Conservation (phyloP, 179 eudicot species). For the Monotropa hypopitys region DNA sequence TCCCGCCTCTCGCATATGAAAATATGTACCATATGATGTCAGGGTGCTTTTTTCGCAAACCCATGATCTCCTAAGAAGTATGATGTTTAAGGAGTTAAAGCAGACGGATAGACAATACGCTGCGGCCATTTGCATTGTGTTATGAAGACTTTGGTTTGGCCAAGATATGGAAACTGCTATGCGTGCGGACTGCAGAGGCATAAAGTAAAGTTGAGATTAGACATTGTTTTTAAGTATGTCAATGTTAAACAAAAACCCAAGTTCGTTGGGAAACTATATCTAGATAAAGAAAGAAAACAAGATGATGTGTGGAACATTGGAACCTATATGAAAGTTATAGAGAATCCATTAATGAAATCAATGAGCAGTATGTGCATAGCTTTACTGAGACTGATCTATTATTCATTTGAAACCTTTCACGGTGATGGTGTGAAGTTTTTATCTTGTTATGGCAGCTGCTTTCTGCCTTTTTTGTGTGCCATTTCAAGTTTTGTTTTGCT, state of each 20-base stretch:
- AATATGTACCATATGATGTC: background rate
- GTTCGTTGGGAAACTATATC: background rate
- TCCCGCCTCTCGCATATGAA: background rate
- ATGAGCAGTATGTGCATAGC: background rate
- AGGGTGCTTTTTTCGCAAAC: background rate
- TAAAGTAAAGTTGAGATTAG: background rate
- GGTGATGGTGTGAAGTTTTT: background rate
- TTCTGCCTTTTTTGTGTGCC: background rate
- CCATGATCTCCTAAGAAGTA: background rate
- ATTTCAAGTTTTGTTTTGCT: constrained; percentile 4
- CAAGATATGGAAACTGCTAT: background rate
- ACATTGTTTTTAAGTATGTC: background rate
- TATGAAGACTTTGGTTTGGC: background rate
- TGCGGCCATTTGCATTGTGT: background rate
- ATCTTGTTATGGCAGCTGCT: background rate
- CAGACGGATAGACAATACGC: too few relatives aligned
- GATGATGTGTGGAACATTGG: background rate
- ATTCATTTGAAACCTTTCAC: background rate
- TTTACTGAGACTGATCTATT: background rate
- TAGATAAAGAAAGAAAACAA: background rate
- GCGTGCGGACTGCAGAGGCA: background rate
- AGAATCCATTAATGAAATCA: background rate
- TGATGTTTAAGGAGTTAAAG: too few relatives aligned
- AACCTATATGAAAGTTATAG: background rate
- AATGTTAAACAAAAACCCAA: background rate